phyloP scores from a whole-genome alignment of 2,329 filamentous ascomycete genomes.

The Aspergillus sp. region DNA sequence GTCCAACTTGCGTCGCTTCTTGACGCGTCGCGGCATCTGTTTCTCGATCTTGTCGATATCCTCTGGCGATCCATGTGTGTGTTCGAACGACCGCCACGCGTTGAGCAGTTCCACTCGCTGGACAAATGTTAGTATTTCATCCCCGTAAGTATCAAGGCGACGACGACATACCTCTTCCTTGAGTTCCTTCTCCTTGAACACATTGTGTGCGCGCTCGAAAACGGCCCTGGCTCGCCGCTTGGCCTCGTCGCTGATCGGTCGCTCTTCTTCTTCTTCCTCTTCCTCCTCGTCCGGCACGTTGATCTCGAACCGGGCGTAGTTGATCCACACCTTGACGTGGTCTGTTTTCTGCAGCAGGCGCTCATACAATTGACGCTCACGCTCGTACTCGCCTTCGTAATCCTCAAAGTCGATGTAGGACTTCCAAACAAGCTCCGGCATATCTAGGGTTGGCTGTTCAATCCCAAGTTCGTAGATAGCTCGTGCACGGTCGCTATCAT shows the following conservation, averaged over 20 bases:
- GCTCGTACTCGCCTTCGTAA: slow-evolving; percentile 86
- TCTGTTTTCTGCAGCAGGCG: slow-evolving; percentile 90
- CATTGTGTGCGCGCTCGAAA: slow-evolving; percentile 81
- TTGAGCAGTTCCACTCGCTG: slow-evolving; percentile 83
- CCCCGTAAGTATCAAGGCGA: not conserved
- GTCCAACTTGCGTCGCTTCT: slow-evolving; percentile 87
- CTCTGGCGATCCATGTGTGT: slow-evolving; percentile 71
- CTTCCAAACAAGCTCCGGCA: slow-evolving; percentile 98
- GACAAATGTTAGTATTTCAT: slow-evolving; percentile 32
- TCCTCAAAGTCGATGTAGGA: slow-evolving; percentile 98
- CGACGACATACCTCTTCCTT: slow-evolving; percentile 69
- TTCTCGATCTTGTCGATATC: slow-evolving; percentile 82
- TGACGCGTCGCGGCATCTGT: slow-evolving; percentile 90
- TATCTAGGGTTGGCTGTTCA: slow-evolving; percentile 78
- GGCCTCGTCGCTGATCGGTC: slow-evolving; percentile 73
- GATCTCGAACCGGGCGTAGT: slow-evolving; percentile 97
- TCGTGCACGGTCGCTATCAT: slow-evolving; percentile 82
- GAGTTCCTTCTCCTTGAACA: slow-evolving; percentile 84
- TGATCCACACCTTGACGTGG: slow-evolving; percentile 99
- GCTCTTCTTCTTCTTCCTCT: slow-evolving; percentile 60
- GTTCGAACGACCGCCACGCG: slow-evolving; percentile 90
- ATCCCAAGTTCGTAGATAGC: slow-evolving; percentile 93
- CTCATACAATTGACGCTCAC: slow-evolving; percentile 81
- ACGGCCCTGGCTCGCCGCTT: slow-evolving; percentile 78
- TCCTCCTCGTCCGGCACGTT: slow-evolving; percentile 76